Base-by-base conservation (phyloP, 1,284 basidiomycete species). In the Phlebopus sp. region DNA sequence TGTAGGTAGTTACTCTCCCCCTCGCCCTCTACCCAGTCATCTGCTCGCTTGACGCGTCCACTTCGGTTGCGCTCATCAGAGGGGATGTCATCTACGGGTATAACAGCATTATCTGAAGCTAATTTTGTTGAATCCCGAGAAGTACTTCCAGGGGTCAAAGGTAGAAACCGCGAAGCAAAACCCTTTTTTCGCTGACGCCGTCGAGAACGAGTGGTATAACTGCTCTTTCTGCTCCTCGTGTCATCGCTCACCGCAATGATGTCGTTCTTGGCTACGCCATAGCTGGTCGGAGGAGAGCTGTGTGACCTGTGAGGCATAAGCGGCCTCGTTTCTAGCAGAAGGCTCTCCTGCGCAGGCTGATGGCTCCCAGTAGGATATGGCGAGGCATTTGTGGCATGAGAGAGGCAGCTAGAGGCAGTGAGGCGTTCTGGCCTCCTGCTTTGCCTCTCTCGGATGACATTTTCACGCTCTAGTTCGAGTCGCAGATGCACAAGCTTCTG, bases 401-500 rank as follows among this genome's bases (percentile, higher is more conserved):
- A n/a, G 27, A 37, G 19, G 30, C 25, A 37, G 37, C 52, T 47
- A 14, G 37, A 21, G 13, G 29, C 44, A 14, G 29, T 19, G 37
- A 52, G 46, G 27, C 21, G 46, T 19, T 41, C 35, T 23, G 29
- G 19, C 17, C 25, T 39, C 43, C 63, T 49, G 9, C 41, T 37
- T 41, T 47, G 53, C 37, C 55, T 45, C 35, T 54, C 54, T 11
- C 27, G 17, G 19, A 30, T 32, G 14, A 25, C 17, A n/a, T 49
- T 47, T 49, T 58, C 58, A 14, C 65, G 62, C 42, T 67, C 65
- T 32, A 60, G 64, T 55, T 84, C 83, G 19, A 92, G 73, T 30
- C 87, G 78, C 58, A 79, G 77, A 70, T 97, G 94, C 0, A 92
- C 92, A 5, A 97, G 81, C 66, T 97, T 97, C 69, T 97, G 94